A percentile compares a stretch with the other conserved stretches of the same genome.
These are phyloP conservation scores for Nasturtium officinale DNA, from an alignment of 345 rosid genomes.

Conservation along the genomic window DNA sequence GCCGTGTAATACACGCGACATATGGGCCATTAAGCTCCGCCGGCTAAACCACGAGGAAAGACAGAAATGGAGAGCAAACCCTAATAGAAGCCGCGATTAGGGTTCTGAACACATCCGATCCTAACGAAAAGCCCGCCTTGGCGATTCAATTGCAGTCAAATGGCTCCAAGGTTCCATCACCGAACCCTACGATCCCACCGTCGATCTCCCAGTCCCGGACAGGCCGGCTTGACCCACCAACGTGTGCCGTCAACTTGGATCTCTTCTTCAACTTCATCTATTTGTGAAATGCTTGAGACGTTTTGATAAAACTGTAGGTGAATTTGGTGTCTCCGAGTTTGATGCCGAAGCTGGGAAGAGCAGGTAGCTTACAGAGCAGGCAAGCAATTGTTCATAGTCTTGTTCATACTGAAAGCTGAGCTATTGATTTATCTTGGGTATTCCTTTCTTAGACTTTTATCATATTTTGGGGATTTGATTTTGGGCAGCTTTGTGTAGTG, in stretches of 20 bases:
- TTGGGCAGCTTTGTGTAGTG: neutral
- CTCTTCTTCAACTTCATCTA: neutral
- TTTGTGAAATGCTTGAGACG: slow-evolving; percentile 32
- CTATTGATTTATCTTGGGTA: slow-evolving; percentile 92
- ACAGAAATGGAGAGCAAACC: slow-evolving; percentile 49
- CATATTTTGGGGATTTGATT: neutral
- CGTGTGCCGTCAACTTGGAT: slow-evolving; percentile 43
- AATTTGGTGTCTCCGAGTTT: slow-evolving; percentile 81
- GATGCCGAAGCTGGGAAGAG: slow-evolving; percentile 95
- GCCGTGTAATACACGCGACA: neutral
- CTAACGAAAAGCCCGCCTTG: slow-evolving; percentile 72
- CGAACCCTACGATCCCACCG: slow-evolving; percentile 52
- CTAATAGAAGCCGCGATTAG: slow-evolving; percentile 73
- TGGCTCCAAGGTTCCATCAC: slow-evolving; percentile 81
- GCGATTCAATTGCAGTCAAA: slow-evolving; percentile 64
- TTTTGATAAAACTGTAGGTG: slow-evolving; percentile 47
- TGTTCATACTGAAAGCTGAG: slow-evolving; percentile 92
- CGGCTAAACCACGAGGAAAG: slow-evolving; percentile 15
- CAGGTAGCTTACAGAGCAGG: slow-evolving; percentile 89
- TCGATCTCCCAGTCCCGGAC: slow-evolving; percentile 61
- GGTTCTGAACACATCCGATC: slow-evolving; percentile 78
- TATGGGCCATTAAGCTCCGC: slow-evolving; percentile 1
- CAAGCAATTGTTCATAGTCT: slow-evolving; percentile 94
- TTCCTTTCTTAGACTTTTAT: neutral
- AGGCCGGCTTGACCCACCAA: slow-evolving; percentile 80